Evolutionary conservation across 352 stramenopile genomes (phyloP).

Genomic region (Phytopythium cucurbitacearum): DNA sequence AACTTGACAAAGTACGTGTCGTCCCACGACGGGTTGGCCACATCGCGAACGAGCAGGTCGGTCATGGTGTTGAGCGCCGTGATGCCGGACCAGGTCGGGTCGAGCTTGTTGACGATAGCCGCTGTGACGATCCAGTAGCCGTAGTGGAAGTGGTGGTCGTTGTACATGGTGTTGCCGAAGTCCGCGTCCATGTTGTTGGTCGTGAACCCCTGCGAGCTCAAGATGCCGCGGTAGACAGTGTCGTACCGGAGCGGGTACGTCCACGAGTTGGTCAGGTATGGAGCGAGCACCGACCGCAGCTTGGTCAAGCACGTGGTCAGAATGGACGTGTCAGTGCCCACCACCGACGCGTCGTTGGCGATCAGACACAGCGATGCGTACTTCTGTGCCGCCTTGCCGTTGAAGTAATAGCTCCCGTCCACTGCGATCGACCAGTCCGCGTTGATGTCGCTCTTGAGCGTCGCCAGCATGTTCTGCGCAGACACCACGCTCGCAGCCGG

Average conservation of each 20-base stretch:
- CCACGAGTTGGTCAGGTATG: conserved; percentile 40
- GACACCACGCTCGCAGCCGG: conserved; percentile 19
- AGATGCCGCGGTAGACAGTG: conserved; percentile 32
- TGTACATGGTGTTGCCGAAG: conserved; percentile 57
- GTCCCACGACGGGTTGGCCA: conserved; percentile 31
- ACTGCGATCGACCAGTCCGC: conserved; percentile 31
- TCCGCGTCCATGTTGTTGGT: conserved; percentile 33
- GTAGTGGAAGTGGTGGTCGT: conserved; percentile 52
- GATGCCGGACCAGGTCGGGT: conserved; percentile 30
- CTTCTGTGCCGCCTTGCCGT: conserved; percentile 46
- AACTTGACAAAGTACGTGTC: conserved; percentile 42
- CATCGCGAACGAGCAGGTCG: conserved; percentile 31
- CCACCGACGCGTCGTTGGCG: conserved; percentile 29
- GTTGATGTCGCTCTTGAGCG: conserved; percentile 33
- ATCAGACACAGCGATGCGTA: conserved; percentile 51
- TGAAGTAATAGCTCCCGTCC: conserved; percentile 49
- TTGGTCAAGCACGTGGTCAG: conserved; percentile 29
- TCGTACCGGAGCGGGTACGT: conserved; percentile 43
- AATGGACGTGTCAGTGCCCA: conserved; percentile 20
- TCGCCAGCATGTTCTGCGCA: conserved; percentile 30
- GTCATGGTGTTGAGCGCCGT: conserved; percentile 30
- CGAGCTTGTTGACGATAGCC: conserved; percentile 37
- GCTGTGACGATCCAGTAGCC: conserved; percentile 38
- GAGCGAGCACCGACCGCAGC: conserved; percentile 24
- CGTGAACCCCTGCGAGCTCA: conserved; percentile 44